Conservation (phyloP, 2,329 filamentous ascomycete species). For the Calonectria hongkongensis region DNA sequence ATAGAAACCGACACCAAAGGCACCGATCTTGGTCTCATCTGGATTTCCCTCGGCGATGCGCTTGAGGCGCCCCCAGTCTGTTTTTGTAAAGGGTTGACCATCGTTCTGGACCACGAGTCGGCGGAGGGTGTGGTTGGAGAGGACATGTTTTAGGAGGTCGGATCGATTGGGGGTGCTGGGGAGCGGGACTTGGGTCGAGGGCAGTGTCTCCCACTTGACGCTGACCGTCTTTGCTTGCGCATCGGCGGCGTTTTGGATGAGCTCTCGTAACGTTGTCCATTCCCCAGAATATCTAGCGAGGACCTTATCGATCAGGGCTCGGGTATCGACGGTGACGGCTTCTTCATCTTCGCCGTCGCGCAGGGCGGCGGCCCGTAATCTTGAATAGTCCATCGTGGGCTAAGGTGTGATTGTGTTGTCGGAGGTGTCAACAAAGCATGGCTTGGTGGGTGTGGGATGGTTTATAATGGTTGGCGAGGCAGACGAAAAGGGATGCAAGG, state of each 20-base stretch:
- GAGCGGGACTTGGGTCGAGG: slow-evolving; percentile 86
- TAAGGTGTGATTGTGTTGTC: slow-evolving; percentile 22
- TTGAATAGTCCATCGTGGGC: slow-evolving; percentile 79
- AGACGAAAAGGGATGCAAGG: slow-evolving; percentile 21
- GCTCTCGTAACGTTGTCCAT: slow-evolving; percentile 91
- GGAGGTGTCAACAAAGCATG: slow-evolving; percentile 46
- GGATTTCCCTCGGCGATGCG: slow-evolving; percentile 99
- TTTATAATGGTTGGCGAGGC: slow-evolving; percentile 32
- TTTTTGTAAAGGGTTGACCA: slow-evolving; percentile 89
- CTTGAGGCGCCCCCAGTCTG: slow-evolving; percentile 95
- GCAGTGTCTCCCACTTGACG: slow-evolving; percentile 93
- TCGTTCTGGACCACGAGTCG: slow-evolving; percentile 95
- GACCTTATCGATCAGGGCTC: slow-evolving; percentile 98
- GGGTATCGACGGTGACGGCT: slow-evolving; percentile 97
- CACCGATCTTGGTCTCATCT: slow-evolving; percentile 98
- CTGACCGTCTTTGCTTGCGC: slow-evolving; percentile 92
- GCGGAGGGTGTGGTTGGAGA: slow-evolving; percentile 89
- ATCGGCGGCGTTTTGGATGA: slow-evolving; percentile 99
- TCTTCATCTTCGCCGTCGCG: slow-evolving; percentile 92
- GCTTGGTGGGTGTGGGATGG: slow-evolving; percentile 17
- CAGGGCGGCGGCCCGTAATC: slow-evolving; percentile 90
- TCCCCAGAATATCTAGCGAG: slow-evolving; percentile 97
- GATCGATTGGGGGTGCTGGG: slow-evolving; percentile 78
- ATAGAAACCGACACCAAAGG: slow-evolving; percentile 99
- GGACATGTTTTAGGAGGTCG: slow-evolving; percentile 85